Conservation (phyloP, 352 stramenopile genomes). For the Globisporangium recalcitrans region DNA sequence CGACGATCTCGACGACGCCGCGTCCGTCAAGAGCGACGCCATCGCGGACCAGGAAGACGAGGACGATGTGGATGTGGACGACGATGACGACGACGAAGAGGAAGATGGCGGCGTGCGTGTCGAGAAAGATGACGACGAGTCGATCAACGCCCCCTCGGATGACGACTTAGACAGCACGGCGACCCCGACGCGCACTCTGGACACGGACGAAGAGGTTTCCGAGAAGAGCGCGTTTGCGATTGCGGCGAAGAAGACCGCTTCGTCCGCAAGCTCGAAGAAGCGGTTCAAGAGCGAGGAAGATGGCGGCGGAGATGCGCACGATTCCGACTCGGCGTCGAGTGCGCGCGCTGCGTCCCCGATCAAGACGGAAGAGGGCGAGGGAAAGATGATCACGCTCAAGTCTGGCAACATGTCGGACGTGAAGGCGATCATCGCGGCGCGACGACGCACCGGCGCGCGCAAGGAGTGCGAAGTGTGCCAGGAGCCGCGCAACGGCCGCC, state of each 20-base stretch:
- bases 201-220: slow-evolving; percentile 40
- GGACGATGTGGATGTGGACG: slow-evolving; percentile 49
- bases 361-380: slow-evolving; percentile 7
- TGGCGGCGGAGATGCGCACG: slow-evolving; percentile 10
- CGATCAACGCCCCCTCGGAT: slow-evolving; percentile 62
- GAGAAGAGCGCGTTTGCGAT: not conserved
- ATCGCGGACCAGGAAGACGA: slow-evolving; percentile 17
- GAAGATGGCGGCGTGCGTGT: slow-evolving; percentile 57
- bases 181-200: slow-evolving; percentile 33
- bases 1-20: slow-evolving; percentile 22
- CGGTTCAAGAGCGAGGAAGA: not conserved
- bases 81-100: slow-evolving; percentile 43
- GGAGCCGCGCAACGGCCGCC: slow-evolving; percentile 65
- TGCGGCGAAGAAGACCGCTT: not conserved
- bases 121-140: slow-evolving; percentile 78
- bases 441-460: slow-evolving; percentile 52
- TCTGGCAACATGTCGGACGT: slow-evolving; percentile 53
- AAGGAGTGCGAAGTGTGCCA: slow-evolving; percentile 77
- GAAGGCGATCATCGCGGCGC: slow-evolving; percentile 57
- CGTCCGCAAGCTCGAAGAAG: not conserved
- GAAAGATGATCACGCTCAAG: slow-evolving; percentile 29
- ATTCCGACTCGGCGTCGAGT: slow-evolving; percentile 28
- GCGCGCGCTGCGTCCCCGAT: slow-evolving; percentile 22
- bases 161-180: slow-evolving; percentile 68
- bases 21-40: not conserved